These are phyloP conservation scores for Syzygium aromaticum DNA, from an alignment of 345 rosid species.

Conservation along the genomic window DNA sequence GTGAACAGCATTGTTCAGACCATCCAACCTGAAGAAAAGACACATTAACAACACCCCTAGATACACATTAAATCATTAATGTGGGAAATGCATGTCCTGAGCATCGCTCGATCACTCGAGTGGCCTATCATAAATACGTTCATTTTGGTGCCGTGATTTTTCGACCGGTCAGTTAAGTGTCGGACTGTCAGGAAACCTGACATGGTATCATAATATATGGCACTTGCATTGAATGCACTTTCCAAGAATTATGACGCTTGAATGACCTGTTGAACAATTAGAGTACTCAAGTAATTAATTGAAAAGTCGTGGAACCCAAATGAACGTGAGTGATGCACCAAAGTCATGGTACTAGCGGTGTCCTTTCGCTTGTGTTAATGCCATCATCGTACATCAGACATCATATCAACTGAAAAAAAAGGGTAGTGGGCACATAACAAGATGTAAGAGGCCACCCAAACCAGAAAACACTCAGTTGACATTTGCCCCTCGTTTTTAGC, in stretches of 20 bases:
- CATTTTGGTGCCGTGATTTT: neutral
- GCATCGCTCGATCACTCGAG: neutral
- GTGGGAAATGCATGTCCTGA: neutral
- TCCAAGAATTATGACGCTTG: neutral
- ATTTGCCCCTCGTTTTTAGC: neutral
- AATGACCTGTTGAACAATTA: neutral
- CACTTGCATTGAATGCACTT: neutral
- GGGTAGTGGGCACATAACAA: neutral
- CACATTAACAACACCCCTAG: neutral
- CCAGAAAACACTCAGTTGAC: neutral
- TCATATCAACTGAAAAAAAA: neutral
- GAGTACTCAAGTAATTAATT: neutral
- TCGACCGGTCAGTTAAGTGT: neutral
- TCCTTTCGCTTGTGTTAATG: neutral
- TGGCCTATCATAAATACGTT: fast-evolving
- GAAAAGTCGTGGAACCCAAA: neutral
- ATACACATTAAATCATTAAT: too few relatives aligned
- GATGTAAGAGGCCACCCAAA: neutral
- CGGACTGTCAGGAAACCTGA: neutral
- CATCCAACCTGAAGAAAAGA: neutral
- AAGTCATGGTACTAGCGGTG: fast-evolving
- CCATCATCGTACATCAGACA: neutral
- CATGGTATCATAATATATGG: neutral
- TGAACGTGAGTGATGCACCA: neutral
- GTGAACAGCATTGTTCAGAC: neutral